These are phyloP conservation scores for Antitrichia curtipendula DNA, from an alignment of 225 moss, liverwort and hornwort genomes.

Conservation along the genomic window DNA sequence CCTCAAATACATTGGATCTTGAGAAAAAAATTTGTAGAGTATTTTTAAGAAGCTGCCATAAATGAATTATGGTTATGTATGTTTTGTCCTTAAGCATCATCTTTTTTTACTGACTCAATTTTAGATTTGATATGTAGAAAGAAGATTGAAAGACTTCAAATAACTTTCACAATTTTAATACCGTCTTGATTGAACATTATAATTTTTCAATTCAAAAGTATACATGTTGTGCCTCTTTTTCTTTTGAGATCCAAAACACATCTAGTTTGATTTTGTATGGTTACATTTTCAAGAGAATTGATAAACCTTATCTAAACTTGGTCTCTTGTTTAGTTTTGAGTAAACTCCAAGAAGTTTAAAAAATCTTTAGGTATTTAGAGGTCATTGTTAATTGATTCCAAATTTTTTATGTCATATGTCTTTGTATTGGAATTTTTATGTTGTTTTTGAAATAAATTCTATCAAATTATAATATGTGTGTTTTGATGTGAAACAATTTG, in stretches of 20 bases:
- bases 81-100: no score
- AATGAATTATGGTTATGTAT: neutral
- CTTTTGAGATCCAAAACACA: neutral
- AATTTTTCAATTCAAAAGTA: neutral
- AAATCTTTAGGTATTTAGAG: accelerated
- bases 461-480: neutral
- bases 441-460: neutral
- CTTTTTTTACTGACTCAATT: neutral
- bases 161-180: neutral
- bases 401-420: neutral
- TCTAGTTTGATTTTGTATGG: accelerated
- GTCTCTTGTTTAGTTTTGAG: neutral
- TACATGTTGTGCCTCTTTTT: neutral
- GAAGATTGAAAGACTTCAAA: neutral
- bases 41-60: accelerated
- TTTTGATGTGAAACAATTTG: neutral
- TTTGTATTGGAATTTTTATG: neutral
- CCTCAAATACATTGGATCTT: neutral
- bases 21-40: no score
- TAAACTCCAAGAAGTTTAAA: neutral
- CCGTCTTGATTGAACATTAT: neutral
- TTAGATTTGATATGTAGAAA: neutral
- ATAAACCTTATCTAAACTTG: neutral
- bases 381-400: neutral
- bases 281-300: neutral